phyloP scores from a whole-genome alignment of 768 basidiomycete genomes.

The Tremella mesenterica region DNA sequence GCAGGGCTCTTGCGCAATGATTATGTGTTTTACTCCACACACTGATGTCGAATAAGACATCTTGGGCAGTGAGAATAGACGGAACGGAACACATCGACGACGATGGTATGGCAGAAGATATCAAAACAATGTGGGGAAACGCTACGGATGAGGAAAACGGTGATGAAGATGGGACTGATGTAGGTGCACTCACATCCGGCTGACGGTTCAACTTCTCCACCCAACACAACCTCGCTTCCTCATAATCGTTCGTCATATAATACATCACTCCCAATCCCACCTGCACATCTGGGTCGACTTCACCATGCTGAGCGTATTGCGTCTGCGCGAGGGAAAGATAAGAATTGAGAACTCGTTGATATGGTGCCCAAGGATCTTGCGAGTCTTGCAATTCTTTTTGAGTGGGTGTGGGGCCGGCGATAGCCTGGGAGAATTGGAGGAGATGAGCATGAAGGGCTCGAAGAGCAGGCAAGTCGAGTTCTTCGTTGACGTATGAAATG shows the following conservation, averaged over 20 bases:
- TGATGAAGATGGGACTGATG: too few species aligned
- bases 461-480: conserved; percentile 76
- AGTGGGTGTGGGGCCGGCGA: conserved; percentile 46
- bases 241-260: conserved; percentile 78
- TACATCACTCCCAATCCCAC: conserved; percentile 86
- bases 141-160: neutral
- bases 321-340: conserved; percentile 71
- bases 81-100: too few species aligned
- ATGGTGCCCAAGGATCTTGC: conserved; percentile 62
- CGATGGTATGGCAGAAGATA: too few species aligned
- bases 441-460: conserved; percentile 81
- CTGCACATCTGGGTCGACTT: conserved; percentile 80
- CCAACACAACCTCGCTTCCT: conserved; percentile 88
- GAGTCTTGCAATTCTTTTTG: conserved; percentile 13
- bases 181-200: conserved; percentile 55
- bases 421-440: conserved; percentile 49
- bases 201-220: conserved; percentile 69
- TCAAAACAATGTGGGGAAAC: neutral
- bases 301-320: conserved; percentile 62
- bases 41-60: too few species aligned
- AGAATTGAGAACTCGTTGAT: conserved; percentile 67
- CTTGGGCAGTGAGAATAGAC: too few species aligned
- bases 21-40: too few species aligned
- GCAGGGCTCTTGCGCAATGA: neutral
- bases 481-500: conserved; percentile 92